phyloP scores from a whole-genome alignment of 352 stramenopile genomes.

The Phytophthora kernoviae region DNA sequence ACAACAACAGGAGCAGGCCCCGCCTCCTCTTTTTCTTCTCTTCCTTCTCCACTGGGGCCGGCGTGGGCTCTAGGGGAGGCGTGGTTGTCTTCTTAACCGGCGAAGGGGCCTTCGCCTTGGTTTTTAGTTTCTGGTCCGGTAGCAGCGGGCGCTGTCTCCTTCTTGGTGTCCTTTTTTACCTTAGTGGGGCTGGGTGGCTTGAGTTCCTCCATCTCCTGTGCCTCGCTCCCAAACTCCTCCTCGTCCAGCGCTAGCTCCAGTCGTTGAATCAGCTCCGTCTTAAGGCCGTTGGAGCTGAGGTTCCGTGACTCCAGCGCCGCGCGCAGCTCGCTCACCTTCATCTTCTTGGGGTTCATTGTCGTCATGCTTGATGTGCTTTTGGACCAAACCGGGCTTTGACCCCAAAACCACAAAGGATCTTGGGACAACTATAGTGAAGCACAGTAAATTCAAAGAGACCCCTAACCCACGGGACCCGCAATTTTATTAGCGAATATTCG shows the following conservation, averaged over 20 bases:
- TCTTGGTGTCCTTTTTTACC: constrained; percentile 35
- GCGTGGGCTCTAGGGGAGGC: constrained; percentile 4
- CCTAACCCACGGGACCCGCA: no score
- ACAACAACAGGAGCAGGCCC: neutral
- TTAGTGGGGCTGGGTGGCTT: constrained; percentile 51
- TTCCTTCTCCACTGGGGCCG: constrained; percentile 20
- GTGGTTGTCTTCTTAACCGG: constrained; percentile 29
- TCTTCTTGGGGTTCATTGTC: constrained; percentile 89
- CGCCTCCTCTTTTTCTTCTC: constrained; percentile 14
- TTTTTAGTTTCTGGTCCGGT: constrained; percentile 24
- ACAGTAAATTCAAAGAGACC: no score
- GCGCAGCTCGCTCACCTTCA: constrained; percentile 91
- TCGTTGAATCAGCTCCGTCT: constrained; percentile 90
- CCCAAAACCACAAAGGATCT: neutral
- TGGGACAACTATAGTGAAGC: no score
- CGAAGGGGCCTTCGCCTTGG: constrained; percentile 9
- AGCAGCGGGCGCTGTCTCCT: constrained; percentile 21
- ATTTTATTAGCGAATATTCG: no score
- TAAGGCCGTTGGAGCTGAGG: constrained; percentile 86
- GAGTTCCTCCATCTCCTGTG: constrained; percentile 71
- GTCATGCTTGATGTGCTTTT: constrained; percentile 37
- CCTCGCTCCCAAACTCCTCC: constrained; percentile 84
- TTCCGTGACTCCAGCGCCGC: constrained; percentile 79
- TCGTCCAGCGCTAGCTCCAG: constrained; percentile 88
- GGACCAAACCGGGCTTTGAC: neutral